Evolutionary conservation across 164 flowering plant species (phyloP).

Genomic region (Aristolochia californica): DNA sequence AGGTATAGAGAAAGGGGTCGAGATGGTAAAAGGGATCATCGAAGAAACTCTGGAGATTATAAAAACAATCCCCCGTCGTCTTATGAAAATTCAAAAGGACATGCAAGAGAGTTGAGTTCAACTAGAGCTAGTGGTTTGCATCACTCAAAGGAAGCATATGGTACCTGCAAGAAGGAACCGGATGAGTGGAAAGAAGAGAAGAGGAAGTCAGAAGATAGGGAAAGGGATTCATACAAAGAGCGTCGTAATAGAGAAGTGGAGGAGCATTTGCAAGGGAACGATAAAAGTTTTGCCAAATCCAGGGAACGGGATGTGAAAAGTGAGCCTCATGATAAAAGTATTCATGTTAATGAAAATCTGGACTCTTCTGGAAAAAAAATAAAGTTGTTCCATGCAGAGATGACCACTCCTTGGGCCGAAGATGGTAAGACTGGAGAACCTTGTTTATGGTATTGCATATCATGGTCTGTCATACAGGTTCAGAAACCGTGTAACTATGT

Average conservation of each 20-base stretch:
- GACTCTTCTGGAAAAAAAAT: slow-evolving; percentile 39
- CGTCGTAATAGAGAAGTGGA: slow-evolving; percentile 13
- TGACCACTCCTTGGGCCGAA: slow-evolving; percentile 16
- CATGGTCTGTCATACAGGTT: no score
- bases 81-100: slow-evolving; percentile 29
- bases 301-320: slow-evolving; percentile 4
- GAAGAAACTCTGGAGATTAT: slow-evolving; percentile 32
- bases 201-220: slow-evolving; percentile 29
- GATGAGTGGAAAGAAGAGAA: slow-evolving; percentile 29
- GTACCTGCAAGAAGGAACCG: slow-evolving; percentile 24
- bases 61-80: slow-evolving; percentile 20
- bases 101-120: slow-evolving; percentile 20
- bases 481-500: no score
- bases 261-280: slow-evolving; percentile 10
- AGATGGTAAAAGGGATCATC: slow-evolving; percentile 36
- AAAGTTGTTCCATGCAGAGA: slow-evolving; percentile 17
- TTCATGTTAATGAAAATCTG: slow-evolving; percentile 17
- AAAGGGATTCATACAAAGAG: slow-evolving; percentile 24
- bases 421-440: slow-evolving; percentile 20
- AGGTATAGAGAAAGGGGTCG: slow-evolving; percentile 22
- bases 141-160: slow-evolving; percentile 25
- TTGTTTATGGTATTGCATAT: neutral
- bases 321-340: slow-evolving; percentile 19
- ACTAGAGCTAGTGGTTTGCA: slow-evolving; percentile 22
- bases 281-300: slow-evolving; percentile 4